These are phyloP conservation scores for Aphanomyces cochlioides DNA, from an alignment of 352 stramenopile genomes.

Conservation along the genomic window DNA sequence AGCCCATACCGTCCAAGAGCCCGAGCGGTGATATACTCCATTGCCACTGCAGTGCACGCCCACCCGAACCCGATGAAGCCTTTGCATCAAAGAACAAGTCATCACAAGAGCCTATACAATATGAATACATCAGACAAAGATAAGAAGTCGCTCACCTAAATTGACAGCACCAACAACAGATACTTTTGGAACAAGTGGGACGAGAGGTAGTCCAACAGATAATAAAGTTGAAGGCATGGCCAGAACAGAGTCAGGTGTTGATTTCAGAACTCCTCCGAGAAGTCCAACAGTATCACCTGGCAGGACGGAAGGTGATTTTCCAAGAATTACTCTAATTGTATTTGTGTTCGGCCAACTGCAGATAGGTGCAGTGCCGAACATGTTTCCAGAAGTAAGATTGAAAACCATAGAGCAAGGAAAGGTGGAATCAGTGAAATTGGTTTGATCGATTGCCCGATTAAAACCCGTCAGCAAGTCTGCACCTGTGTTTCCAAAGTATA, in stretches of 20 bases:
- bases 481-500: conserved; percentile 20
- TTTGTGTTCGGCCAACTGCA: conserved; percentile 2
- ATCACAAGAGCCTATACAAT: background rate
- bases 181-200: background rate
- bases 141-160: background rate
- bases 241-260: background rate
- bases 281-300: background rate
- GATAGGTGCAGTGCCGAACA: background rate
- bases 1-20: background rate
- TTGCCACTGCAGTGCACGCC: background rate
- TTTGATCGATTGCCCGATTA: conserved; percentile 8
- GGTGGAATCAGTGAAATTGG: conserved; percentile 7
- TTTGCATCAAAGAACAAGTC: background rate
- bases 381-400: background rate
- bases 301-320: background rate
- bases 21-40: background rate
- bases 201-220: background rate
- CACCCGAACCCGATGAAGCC: conserved; percentile 4
- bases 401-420: conserved; percentile 5
- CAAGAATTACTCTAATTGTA: conserved; percentile 2
- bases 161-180: background rate
- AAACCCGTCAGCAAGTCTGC: conserved; percentile 14
- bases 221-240: background rate
- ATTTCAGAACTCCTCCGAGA: background rate
- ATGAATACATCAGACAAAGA: background rate